Conservation (phyloP, 805 yeast species). For the Ogataea sp. region DNA sequence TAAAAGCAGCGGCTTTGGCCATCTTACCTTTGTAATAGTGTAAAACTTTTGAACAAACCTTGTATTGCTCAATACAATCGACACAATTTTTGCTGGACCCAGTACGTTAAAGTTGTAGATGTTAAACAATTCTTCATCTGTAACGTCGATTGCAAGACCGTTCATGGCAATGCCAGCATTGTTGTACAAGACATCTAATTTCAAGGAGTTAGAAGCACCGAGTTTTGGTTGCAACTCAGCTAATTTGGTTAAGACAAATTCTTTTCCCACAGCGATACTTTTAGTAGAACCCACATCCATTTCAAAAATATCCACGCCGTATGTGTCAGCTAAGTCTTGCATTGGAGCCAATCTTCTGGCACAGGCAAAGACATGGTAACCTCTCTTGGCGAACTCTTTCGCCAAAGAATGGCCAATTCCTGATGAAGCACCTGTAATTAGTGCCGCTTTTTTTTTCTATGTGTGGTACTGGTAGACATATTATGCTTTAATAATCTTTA, state of each 20-base stretch:
- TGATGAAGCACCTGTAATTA: constrained; percentile 53
- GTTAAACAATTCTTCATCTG: constrained; percentile 44
- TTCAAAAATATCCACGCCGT: constrained; percentile 36
- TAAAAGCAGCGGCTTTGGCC: too few relatives aligned
- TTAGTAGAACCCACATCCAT: constrained; percentile 52
- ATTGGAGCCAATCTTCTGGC: constrained; percentile 62
- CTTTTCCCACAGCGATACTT: constrained; percentile 36
- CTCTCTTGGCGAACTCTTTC: constrained; percentile 33
- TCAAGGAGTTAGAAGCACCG: too few relatives aligned
- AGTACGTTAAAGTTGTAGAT: constrained; percentile 60
- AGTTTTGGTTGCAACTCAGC: too few relatives aligned
- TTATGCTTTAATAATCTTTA: too few relatives aligned
- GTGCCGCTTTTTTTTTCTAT: constrained; percentile 27
- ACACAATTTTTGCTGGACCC: constrained; percentile 62
- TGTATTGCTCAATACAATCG: constrained; percentile 29
- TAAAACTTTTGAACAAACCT: constrained; percentile 17
- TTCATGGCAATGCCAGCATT: constrained; percentile 60
- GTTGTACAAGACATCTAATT: constrained; percentile 56
- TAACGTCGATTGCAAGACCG: constrained; percentile 60
- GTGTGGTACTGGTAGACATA: too few relatives aligned
- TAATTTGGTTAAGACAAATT: too few relatives aligned
- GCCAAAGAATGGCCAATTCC: constrained; percentile 50
- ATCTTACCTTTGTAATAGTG: constrained; percentile 50
- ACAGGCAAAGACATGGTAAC: constrained; percentile 58
- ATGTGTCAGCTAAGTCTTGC: constrained; percentile 34